Base-by-base conservation (phyloP, 2,329 filamentous ascomycete species). In the Exophiala aquamarina region DNA sequence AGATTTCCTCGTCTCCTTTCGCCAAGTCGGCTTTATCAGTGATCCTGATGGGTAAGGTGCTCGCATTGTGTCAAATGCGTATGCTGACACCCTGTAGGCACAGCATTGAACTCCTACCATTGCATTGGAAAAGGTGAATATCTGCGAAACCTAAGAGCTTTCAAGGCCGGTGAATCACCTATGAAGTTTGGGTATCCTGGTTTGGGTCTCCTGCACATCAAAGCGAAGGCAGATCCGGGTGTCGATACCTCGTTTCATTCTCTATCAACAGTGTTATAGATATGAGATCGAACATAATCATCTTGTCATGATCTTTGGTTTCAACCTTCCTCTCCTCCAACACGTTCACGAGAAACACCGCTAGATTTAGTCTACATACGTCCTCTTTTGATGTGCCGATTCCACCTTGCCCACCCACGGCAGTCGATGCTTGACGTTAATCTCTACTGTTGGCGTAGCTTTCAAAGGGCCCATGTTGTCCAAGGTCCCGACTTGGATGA, bases 351-450 rank as follows among this genome's bases (percentile, higher is more conserved):
- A n/a, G n/a, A 9, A 9, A n/a, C 28, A 9, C 28, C n/a, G 9
- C 28, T 31, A 9, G 28, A n/a, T 31, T 31, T n/a, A 31, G n/a
- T 31, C 28, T 31, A 31, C 28, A 20, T 47, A 47, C 49, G 18
- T 55, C 52, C 19, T 29, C 34, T 10, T 36, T 36, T 28, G 52
- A 21, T 17, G 39, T 3, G 46, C 46, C 11, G 5, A 11, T 13
- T 32, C 32, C 18, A 49, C 34, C 23, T 17, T 35, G 2, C n/a
- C 7, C 9, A 31, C 7, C 46, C 46, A 49, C 14, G 14, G 18
- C 18, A 44, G 29, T 13, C 46, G 39, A 23, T 49, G 40, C 46
- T 21, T 39, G 15, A 49, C 23, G 20, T 49, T 49, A n/a, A 49
- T 20, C 34, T 49, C 46, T 3, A 14, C 14, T 3, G 11, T 34